phyloP scores from a whole-genome alignment of 169 alveolate species.

The Neospora caninum region DNA sequence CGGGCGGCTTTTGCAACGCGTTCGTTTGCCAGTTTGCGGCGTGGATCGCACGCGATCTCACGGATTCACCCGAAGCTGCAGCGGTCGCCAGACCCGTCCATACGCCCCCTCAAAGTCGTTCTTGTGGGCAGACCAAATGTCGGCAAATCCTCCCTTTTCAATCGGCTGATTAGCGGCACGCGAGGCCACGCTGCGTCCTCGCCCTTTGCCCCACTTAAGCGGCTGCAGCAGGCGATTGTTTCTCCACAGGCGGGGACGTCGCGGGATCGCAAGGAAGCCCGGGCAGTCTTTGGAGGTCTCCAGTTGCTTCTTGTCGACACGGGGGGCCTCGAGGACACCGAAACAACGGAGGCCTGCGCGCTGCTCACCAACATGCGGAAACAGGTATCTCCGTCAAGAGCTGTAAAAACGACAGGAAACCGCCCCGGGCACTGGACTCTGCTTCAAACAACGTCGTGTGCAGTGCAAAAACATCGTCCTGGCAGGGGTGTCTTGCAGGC shows the following conservation, averaged over 20 bases:
- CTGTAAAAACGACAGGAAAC: neutral
- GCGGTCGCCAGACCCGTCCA: slow-evolving; percentile 16
- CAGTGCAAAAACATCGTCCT: neutral
- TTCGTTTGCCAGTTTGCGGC: neutral
- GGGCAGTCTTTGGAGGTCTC: slow-evolving; percentile 61
- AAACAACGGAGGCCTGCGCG: slow-evolving; percentile 17
- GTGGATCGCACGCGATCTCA: neutral
- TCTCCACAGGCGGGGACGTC: slow-evolving; percentile 73
- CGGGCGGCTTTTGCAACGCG: no score
- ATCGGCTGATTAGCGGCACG: slow-evolving; percentile 73
- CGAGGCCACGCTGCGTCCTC: neutral
- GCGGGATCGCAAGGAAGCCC: slow-evolving; percentile 77
- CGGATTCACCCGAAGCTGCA: slow-evolving; percentile 19
- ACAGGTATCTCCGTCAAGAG: neutral
- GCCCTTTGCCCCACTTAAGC: neutral
- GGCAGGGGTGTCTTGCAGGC: neutral
- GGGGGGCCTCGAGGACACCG: slow-evolving; percentile 74
- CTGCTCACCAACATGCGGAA: slow-evolving; percentile 5
- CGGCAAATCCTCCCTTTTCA: slow-evolving; percentile 80
- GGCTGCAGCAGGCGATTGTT: slow-evolving; percentile 55
- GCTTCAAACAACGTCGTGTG: no score
- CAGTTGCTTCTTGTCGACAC: slow-evolving; percentile 74
- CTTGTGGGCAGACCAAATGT: slow-evolving; percentile 78
- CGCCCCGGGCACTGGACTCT: neutral
- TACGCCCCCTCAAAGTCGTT: slow-evolving; percentile 39